A percentile compares a stretch with the other conserved stretches of the same genome.
Conservation (phyloP, 148 eudicot species). For the Silene latifolia region DNA sequence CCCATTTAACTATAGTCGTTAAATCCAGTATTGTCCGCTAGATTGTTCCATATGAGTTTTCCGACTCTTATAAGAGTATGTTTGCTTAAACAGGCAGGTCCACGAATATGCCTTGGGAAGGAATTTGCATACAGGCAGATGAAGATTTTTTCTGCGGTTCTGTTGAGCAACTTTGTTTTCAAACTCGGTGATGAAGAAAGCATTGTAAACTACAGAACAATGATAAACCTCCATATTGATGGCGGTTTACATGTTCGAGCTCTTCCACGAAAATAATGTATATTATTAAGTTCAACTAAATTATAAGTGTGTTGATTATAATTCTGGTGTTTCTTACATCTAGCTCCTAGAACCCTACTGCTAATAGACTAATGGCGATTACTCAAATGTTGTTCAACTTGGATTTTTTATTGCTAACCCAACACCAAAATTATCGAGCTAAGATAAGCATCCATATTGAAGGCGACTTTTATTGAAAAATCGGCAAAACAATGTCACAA, state of each 20-base stretch:
- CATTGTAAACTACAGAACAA: slow-evolving; percentile 52
- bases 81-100: slow-evolving; percentile 33
- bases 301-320: too few relatives aligned
- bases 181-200: slow-evolving; percentile 44
- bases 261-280: slow-evolving; percentile 1
- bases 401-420: too few relatives aligned
- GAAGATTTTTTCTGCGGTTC: slow-evolving; percentile 57
- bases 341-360: too few relatives aligned
- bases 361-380: too few relatives aligned
- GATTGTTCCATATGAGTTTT: too few relatives aligned
- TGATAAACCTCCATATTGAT: slow-evolving; percentile 71
- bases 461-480: too few relatives aligned
- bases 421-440: too few relatives aligned
- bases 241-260: slow-evolving; percentile 60
- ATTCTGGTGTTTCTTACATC: too few relatives aligned
- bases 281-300: too few relatives aligned
- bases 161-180: slow-evolving; percentile 50
- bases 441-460: too few relatives aligned
- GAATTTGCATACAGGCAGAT: slow-evolving; percentile 58
- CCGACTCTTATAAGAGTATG: not conserved
- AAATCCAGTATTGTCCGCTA: slow-evolving; percentile 28
- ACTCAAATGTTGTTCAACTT: too few relatives aligned
- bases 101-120: slow-evolving; percentile 38
- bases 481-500: too few relatives aligned
- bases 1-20: slow-evolving; percentile 49